Conservation (phyloP, 169 alveolate genomes). For the Plasmodium cynomolgi region DNA sequence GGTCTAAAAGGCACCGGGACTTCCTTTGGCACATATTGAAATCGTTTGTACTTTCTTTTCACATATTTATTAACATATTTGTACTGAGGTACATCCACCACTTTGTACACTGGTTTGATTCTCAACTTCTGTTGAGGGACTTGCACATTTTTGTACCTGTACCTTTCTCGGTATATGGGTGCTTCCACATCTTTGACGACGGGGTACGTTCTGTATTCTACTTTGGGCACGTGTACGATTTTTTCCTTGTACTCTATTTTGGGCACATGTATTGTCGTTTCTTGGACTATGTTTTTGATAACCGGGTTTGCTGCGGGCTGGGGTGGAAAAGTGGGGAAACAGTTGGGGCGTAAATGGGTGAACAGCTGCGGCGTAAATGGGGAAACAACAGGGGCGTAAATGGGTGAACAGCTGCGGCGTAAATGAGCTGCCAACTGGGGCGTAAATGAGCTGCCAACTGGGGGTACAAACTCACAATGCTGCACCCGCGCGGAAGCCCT, state of each 20-base stretch:
- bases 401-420: no score
- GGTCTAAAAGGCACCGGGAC: constrained; percentile 76
- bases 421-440: no score
- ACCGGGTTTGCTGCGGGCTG: constrained; percentile 21
- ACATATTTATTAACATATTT: constrained; percentile 66
- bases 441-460: no score
- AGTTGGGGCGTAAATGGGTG: background rate
- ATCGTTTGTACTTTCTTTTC: constrained; percentile 69
- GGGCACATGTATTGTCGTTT: constrained; percentile 70
- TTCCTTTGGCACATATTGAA: constrained; percentile 65
- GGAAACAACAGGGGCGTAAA: no score
- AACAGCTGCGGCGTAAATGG: no score
- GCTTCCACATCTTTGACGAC: constrained; percentile 62
- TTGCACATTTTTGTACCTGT: constrained; percentile 57
- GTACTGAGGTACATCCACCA: constrained; percentile 58
- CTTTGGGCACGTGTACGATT: constrained; percentile 57
- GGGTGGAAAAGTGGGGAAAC: background rate
- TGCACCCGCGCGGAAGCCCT: background rate
- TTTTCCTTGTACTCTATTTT: constrained; percentile 61
- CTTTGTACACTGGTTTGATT: constrained; percentile 68
- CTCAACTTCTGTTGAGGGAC: constrained; percentile 55
- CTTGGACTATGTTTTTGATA: constrained; percentile 70
- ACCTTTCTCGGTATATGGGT: constrained; percentile 56
- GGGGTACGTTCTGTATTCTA: constrained; percentile 62
- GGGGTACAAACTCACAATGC: no score